These are phyloP conservation scores for Aspergillus piperis DNA, from an alignment of 2,329 filamentous ascomycete species.

Conservation along the genomic window DNA sequence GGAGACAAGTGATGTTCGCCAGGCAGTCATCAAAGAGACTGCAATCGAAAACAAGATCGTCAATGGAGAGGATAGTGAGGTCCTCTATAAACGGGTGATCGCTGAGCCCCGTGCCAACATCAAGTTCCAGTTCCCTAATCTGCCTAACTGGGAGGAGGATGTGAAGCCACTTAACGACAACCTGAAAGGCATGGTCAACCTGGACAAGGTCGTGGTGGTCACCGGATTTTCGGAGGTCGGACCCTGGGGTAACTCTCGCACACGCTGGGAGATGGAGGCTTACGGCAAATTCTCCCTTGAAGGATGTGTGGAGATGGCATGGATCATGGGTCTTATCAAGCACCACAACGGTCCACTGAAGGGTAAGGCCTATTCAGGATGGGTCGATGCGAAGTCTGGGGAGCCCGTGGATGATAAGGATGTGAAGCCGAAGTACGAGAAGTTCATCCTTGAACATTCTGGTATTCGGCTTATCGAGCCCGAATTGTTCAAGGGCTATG, in stretches of 20 bases:
- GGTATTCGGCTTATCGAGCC: constrained; percentile 98
- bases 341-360: constrained; percentile 97
- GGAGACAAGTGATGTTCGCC: constrained; percentile 90
- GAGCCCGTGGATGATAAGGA: constrained; percentile 98
- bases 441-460: constrained; percentile 91
- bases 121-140: constrained; percentile 90
- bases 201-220: constrained; percentile 96
- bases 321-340: constrained; percentile 99
- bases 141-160: constrained; percentile 90
- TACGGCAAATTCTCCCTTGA: constrained; percentile 95
- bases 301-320: constrained; percentile 98
- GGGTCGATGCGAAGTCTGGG: constrained; percentile 90
- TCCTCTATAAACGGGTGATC: constrained; percentile 89
- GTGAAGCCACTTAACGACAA: constrained; percentile 83
- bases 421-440: constrained; percentile 96
- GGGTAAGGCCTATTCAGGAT: constrained; percentile 93
- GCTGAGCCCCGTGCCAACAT: constrained; percentile 95
- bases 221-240: constrained; percentile 83
- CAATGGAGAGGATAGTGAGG: constrained; percentile 89
- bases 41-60: constrained; percentile 96
- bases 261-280: constrained; percentile 99
- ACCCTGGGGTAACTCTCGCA: constrained; percentile 97
- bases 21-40: constrained; percentile 92
- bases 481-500: constrained; percentile 93
- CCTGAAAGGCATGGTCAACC: constrained; percentile 96